Conservation (phyloP, 2,329 filamentous ascomycete genomes). For the Neonectria ditissima region DNA sequence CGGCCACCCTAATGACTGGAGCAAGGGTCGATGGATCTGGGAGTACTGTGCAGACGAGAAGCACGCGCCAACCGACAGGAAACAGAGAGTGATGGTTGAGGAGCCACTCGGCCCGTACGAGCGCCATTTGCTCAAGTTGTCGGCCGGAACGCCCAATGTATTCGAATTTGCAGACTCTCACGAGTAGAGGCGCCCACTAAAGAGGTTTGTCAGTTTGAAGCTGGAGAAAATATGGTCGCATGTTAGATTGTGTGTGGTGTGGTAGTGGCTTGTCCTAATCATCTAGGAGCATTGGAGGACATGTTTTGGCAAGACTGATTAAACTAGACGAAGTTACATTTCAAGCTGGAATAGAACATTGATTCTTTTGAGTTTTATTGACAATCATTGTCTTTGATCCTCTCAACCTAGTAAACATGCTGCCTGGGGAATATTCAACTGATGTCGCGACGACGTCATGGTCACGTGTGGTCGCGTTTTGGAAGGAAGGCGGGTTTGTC, state of each 20-base stretch:
- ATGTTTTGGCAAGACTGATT: not conserved
- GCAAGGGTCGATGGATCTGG: constrained; percentile 63
- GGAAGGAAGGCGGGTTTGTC: not conserved
- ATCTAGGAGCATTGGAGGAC: no score
- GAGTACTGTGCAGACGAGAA: constrained; percentile 61
- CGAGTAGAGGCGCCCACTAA: not conserved
- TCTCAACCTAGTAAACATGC: not conserved
- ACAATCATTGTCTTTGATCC: not conserved
- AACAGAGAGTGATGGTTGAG: constrained; percentile 60
- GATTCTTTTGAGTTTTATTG: not conserved
- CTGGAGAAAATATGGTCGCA: not conserved
- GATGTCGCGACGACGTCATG: not conserved
- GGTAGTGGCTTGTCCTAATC: not conserved
- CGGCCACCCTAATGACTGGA: constrained; percentile 40
- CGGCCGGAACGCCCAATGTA: constrained; percentile 58
- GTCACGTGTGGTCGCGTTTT: constrained; percentile 24
- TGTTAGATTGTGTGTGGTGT: no score
- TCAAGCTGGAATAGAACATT: not conserved
- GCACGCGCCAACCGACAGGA: constrained; percentile 55
- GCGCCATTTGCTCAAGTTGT: constrained; percentile 58
- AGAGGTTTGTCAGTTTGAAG: not conserved
- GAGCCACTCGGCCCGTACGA: constrained; percentile 67
- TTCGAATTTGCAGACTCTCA: constrained; percentile 54
- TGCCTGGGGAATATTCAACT: not conserved
- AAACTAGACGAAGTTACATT: not conserved